Conservation (phyloP, 140 eudicot species). For the Stevia rebaudiana region DNA sequence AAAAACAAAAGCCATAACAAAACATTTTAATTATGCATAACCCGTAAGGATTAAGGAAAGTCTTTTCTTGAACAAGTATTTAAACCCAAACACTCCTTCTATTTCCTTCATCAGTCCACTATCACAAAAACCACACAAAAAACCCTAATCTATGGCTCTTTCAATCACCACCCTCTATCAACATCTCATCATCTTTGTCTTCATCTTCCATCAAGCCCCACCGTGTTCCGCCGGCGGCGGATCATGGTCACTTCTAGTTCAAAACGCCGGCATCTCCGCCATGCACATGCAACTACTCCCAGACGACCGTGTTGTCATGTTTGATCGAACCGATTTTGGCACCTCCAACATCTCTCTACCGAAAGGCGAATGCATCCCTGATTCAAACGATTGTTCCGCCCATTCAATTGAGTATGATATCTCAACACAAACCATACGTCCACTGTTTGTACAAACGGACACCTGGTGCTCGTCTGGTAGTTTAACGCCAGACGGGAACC, state of each 20-base stretch:
- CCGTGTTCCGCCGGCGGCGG: constrained; percentile 25
- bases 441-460: constrained; percentile 33
- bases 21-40: too few relatives aligned
- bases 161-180: not conserved
- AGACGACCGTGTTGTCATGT: constrained; percentile 42
- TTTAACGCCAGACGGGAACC: constrained; percentile 33
- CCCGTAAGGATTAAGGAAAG: not conserved
- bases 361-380: constrained; percentile 18
- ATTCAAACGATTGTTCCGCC: constrained; percentile 43
- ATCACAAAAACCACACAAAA: not conserved
- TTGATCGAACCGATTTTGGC: constrained; percentile 40
- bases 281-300: constrained; percentile 89
- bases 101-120: not conserved
- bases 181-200: constrained; percentile 1
- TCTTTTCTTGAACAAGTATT: not conserved
- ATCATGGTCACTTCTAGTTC: constrained; percentile 29
- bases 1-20: too few relatives aligned
- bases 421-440: constrained; percentile 26
- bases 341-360: constrained; percentile 34
- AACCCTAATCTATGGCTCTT: not conserved
- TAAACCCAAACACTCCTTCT: not conserved
- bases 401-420: constrained; percentile 43
- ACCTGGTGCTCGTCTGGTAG: constrained; percentile 63
- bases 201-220: constrained; percentile 2
- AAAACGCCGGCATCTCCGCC: constrained; percentile 55